Conservation (phyloP, 805 yeast species). For the Lachancea kluyveri region DNA sequence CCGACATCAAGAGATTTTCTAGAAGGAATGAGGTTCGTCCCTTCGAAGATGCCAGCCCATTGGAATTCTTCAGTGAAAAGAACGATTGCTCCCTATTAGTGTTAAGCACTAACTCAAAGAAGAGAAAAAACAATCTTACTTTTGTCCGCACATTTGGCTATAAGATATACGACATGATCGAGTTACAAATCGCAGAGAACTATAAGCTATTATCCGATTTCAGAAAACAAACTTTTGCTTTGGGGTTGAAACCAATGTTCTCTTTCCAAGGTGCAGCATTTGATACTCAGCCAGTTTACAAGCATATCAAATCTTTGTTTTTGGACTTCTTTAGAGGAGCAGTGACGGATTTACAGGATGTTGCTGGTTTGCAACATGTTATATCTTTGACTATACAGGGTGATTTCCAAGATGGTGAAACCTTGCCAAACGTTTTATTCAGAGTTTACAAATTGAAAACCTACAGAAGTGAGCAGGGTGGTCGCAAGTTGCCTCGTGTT, state of each 20-base stretch:
- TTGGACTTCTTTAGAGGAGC: conserved; percentile 89
- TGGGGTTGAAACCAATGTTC: conserved; percentile 93
- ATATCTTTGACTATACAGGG: conserved; percentile 75
- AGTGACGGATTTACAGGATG: conserved; percentile 75
- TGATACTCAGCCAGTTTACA: conserved; percentile 80
- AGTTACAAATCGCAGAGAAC: conserved; percentile 64
- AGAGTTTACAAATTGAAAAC: conserved; percentile 87
- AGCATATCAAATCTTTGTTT: conserved; percentile 81
- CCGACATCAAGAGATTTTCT: conserved; percentile 77
- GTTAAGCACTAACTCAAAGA: conserved; percentile 73
- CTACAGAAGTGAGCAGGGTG: conserved; percentile 65
- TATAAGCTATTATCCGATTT: conserved; percentile 75
- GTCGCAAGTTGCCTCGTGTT: conserved; percentile 75
- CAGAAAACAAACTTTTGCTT: conserved; percentile 67
- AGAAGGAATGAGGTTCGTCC: conserved; percentile 89
- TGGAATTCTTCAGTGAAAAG: conserved; percentile 93
- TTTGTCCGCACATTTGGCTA: conserved; percentile 86
- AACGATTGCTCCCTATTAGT: conserved; percentile 86
- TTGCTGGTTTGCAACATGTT: conserved; percentile 89
- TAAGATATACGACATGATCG: conserved; percentile 91
- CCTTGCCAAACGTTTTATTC: conserved; percentile 77
- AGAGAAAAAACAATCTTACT: conserved; percentile 86
- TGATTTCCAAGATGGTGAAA: conserved; percentile 61
- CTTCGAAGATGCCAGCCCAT: conserved; percentile 77
- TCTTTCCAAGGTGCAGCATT: conserved; percentile 88